Conservation (phyloP, 495 filamentous ascomycete genomes). For the Aspergillus homomorphus region DNA sequence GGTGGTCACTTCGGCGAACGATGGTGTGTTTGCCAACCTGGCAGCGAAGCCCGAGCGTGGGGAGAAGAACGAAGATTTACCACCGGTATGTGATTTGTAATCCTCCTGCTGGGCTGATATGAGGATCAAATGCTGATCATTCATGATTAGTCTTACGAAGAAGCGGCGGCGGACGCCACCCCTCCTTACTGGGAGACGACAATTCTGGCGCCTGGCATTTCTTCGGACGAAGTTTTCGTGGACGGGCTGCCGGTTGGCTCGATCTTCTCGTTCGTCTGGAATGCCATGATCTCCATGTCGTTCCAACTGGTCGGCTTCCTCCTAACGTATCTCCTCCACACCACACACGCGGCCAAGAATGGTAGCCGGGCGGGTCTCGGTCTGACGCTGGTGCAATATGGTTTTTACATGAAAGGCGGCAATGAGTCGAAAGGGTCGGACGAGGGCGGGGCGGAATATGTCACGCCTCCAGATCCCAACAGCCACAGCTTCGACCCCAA, state of each 20-base stretch:
- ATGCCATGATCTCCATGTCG: slow-evolving; percentile 97
- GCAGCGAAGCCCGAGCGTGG: slow-evolving; percentile 85
- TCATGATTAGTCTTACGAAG: slow-evolving; percentile 80
- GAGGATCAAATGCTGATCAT: slow-evolving; percentile 3
- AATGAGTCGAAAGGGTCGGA: slow-evolving; percentile 45
- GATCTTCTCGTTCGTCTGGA: slow-evolving; percentile 95
- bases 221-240: slow-evolving; percentile 88
- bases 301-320: slow-evolving; percentile 97
- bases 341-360: slow-evolving; percentile 96
- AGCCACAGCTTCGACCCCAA: slow-evolving; percentile 82
- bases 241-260: slow-evolving; percentile 96
- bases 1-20: slow-evolving; percentile 60
- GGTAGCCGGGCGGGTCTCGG: slow-evolving; percentile 91
- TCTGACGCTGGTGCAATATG: slow-evolving; percentile 93
- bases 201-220: slow-evolving; percentile 85
- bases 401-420: slow-evolving; percentile 83
- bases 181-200: slow-evolving; percentile 99
- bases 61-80: slow-evolving; percentile 78
- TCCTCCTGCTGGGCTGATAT: neutral
- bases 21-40: slow-evolving; percentile 96
- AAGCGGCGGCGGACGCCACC: slow-evolving; percentile 93
- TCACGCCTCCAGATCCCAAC: slow-evolving; percentile 78
- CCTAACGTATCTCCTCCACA: slow-evolving; percentile 95
- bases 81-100: slow-evolving; percentile 66
- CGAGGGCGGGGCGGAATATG: slow-evolving; percentile 50